phyloP scores from a whole-genome alignment of 2,329 filamentous ascomycete species.

The Fusarium brachygibbosum region DNA sequence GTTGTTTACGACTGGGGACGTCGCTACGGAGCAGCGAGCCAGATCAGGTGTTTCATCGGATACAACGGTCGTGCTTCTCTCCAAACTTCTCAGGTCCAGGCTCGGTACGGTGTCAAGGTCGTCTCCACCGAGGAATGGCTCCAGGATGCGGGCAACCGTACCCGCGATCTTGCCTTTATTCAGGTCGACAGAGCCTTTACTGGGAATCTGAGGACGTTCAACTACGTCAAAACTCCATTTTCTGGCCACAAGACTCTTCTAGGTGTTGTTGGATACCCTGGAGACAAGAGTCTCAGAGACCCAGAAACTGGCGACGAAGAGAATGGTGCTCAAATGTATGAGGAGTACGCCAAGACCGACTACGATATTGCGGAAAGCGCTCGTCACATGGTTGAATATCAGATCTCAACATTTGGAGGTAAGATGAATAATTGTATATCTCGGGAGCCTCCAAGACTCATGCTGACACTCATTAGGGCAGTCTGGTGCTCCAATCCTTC shows the following conservation, averaged over 20 bases:
- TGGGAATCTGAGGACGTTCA: slow-evolving; percentile 45
- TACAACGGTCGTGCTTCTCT: slow-evolving; percentile 47
- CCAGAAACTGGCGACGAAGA: slow-evolving; percentile 28
- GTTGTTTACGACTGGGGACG: slow-evolving; percentile 46
- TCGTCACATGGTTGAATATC: slow-evolving; percentile 51
- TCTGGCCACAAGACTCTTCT: slow-evolving; percentile 24
- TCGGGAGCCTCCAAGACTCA: too few species aligned
- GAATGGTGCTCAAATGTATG: slow-evolving; percentile 53
- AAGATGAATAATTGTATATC: slow-evolving; percentile 12
- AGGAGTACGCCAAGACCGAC: slow-evolving; percentile 45
- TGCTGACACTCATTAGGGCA: slow-evolving; percentile 47
- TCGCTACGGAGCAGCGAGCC: slow-evolving; percentile 36
- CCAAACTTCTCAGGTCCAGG: slow-evolving; percentile 2
- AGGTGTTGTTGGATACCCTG: slow-evolving; percentile 55
- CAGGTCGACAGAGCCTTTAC: slow-evolving; percentile 32
- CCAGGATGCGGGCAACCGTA: slow-evolving; percentile 21
- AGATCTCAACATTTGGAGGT: slow-evolving; percentile 52
- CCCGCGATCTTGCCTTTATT: slow-evolving; percentile 48
- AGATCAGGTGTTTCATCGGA: slow-evolving; percentile 54
- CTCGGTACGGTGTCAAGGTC: slow-evolving; percentile 10
- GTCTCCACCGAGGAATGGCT: slow-evolving; percentile 47
- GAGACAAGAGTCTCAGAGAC: slow-evolving; percentile 42
- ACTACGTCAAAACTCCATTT: slow-evolving; percentile 37
- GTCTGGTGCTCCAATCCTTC: slow-evolving; percentile 50
- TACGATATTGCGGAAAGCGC: slow-evolving; percentile 45